Evolutionary conservation across 371 early-diverging fungal genomes (phyloP).

Genomic region (Mucor indicus): DNA sequence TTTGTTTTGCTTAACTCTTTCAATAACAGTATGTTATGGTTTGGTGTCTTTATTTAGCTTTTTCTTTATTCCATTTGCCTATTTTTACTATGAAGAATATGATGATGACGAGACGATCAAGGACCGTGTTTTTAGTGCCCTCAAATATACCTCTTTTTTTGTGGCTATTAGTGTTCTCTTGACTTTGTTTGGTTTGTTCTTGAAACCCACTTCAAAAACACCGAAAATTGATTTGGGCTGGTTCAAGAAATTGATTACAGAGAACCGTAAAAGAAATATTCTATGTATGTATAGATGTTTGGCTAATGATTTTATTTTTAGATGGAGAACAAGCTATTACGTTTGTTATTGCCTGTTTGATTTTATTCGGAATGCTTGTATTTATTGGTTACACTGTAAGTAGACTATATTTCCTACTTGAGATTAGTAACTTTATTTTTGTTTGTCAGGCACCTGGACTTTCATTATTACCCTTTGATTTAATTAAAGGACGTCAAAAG

Average conservation of each 20-base stretch:
- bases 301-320: constrained; percentile 4
- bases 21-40: constrained; percentile 44
- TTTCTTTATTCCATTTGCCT: constrained; percentile 59
- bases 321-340: constrained; percentile 41
- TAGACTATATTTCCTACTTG: no score
- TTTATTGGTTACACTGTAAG: constrained; percentile 47
- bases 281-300: no score
- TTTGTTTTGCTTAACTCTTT: no score
- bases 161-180: constrained; percentile 44
- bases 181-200: constrained; percentile 43
- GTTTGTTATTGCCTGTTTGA: constrained; percentile 40
- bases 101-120: constrained; percentile 37
- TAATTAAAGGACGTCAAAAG: constrained; percentile 43
- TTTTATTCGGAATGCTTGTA: constrained; percentile 40
- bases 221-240: constrained; percentile 52
- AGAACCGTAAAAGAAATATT: constrained; percentile 49
- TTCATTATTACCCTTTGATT: constrained; percentile 46
- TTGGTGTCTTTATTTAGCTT: constrained; percentile 51
- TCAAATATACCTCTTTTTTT: constrained; percentile 57
- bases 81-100: constrained; percentile 66
- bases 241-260: constrained; percentile 46
- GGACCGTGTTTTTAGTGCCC: constrained; percentile 38
- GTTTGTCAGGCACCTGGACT: constrained; percentile 52
- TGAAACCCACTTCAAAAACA: constrained; percentile 33
- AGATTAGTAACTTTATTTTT: neutral